Evolutionary conservation across 176 grass and related monocot species (phyloP).

Genomic region (Melocanna baccifera): DNA sequence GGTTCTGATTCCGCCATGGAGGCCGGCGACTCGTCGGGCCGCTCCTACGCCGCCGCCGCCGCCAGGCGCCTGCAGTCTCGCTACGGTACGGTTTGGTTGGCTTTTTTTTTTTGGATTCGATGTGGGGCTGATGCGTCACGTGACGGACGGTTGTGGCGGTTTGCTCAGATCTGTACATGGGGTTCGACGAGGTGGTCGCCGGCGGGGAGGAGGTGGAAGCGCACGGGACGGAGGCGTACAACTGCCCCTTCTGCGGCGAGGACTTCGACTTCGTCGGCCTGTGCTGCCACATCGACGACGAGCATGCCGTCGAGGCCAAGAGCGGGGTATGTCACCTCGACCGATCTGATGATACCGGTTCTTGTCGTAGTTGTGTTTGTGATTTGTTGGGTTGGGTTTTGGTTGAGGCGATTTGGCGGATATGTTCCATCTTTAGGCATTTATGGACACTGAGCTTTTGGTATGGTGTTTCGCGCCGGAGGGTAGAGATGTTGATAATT

Average conservation of each 20-base stretch:
- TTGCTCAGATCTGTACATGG: constrained; percentile 63
- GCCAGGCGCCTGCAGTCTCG: constrained; percentile 70
- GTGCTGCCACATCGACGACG: constrained; percentile 85
- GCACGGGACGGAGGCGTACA: constrained; percentile 45
- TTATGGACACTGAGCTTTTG: not conserved
- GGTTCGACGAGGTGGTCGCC: constrained; percentile 55
- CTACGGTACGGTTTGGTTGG: constrained; percentile 37
- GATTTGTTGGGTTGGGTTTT: not conserved
- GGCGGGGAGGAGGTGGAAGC: constrained; percentile 42
- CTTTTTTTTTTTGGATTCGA: not conserved
- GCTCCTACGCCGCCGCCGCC: constrained; percentile 47
- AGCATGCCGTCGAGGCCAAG: constrained; percentile 75
- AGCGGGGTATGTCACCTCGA: constrained; percentile 47
- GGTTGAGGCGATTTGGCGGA: not conserved
- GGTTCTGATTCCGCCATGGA: constrained; percentile 41
- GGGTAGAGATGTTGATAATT: not conserved
- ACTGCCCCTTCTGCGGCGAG: constrained; percentile 76
- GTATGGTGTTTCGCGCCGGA: not conserved
- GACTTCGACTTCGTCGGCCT: constrained; percentile 83
- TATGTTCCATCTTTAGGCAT: not conserved
- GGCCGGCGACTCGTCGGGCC: constrained; percentile 55
- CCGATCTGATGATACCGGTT: not conserved
- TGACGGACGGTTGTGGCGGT: not conserved
- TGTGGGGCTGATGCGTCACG: not conserved
- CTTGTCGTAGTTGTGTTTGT: not conserved